Conservation (phyloP, 2,329 filamentous ascomycete genomes). For the Clonostachys rosea region DNA sequence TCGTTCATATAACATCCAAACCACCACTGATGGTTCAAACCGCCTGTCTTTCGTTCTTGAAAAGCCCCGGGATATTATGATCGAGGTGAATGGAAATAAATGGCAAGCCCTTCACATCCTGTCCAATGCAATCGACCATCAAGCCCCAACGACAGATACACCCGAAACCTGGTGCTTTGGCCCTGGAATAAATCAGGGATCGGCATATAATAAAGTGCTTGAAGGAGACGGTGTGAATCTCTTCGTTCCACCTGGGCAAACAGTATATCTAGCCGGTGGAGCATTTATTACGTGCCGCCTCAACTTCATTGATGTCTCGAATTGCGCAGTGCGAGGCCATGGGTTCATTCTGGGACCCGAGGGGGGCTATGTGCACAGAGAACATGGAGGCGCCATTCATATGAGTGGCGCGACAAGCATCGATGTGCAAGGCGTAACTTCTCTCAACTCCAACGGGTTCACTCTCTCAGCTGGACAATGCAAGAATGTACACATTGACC, state of each 20-base stretch:
- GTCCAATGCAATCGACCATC: slow-evolving; percentile 11
- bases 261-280: slow-evolving; percentile 8
- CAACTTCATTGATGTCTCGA: slow-evolving; percentile 8
- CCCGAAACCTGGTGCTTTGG: slow-evolving; percentile 15
- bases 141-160: slow-evolving; percentile 6
- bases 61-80: slow-evolving; percentile 6
- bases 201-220: slow-evolving; percentile 8
- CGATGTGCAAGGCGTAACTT: slow-evolving; percentile 11
- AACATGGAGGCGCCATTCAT: not conserved
- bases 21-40: not conserved
- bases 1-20: not conserved
- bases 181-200: slow-evolving; percentile 12
- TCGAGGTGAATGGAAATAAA: slow-evolving; percentile 16
- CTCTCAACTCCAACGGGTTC: slow-evolving; percentile 8
- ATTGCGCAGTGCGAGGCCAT: slow-evolving; percentile 10
- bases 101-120: slow-evolving; percentile 17
- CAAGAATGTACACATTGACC: slow-evolving; percentile 8
- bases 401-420: slow-evolving; percentile 1
- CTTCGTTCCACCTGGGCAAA: slow-evolving; percentile 7
- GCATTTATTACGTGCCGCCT: slow-evolving; percentile 9
- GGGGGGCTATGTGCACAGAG: not conserved
- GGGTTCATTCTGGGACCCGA: slow-evolving; percentile 11
- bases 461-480: slow-evolving; percentile 10
- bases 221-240: slow-evolving; percentile 5
- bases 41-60: slow-evolving; percentile 1